A percentile compares a stretch with the other conserved stretches of the same genome.
phyloP scores from a whole-genome alignment of 1,284 basidiomycete species.

The Leucoagaricus sp. region DNA sequence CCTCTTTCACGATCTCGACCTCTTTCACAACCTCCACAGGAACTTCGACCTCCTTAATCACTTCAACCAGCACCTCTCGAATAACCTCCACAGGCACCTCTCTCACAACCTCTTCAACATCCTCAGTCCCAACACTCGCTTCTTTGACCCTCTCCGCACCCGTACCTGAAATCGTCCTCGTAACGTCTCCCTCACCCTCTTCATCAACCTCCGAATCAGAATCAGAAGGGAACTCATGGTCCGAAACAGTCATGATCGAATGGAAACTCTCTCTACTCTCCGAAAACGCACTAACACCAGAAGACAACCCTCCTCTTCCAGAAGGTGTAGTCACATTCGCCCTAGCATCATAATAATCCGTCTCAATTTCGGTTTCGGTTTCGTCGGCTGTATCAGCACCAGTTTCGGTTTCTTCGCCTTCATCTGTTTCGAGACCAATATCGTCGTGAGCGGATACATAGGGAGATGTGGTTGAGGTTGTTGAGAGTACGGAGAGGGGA shows the following conservation, averaged over 20 bases:
- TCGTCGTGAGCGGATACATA: slow-evolving; percentile 9
- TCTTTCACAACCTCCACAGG: slow-evolving; percentile 27
- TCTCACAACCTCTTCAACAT: slow-evolving; percentile 11
- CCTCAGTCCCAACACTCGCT: slow-evolving; percentile 27
- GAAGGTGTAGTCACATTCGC: slow-evolving; percentile 72
- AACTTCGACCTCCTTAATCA: no score
- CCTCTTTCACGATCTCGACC: slow-evolving; percentile 23
- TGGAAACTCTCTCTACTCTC: slow-evolving; percentile 65
- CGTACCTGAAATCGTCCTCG: slow-evolving; percentile 66
- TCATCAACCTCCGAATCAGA: slow-evolving; percentile 49
- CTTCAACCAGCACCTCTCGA: slow-evolving; percentile 75
- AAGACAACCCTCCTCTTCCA: slow-evolving; percentile 20
- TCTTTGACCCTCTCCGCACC: slow-evolving; percentile 30
- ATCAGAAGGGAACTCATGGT: slow-evolving; percentile 61
- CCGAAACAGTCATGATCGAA: slow-evolving; percentile 71
- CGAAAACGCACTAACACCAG: slow-evolving; percentile 24
- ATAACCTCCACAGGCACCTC: slow-evolving; percentile 15
- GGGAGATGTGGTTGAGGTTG: no score
- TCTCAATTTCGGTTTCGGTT: slow-evolving; percentile 68
- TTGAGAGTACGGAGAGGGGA: slow-evolving; percentile 19
- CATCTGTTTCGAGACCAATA: slow-evolving; percentile 42
- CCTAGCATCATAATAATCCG: slow-evolving; percentile 80
- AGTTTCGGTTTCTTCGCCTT: slow-evolving; percentile 61
- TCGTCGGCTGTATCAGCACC: slow-evolving; percentile 56
- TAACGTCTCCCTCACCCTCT: slow-evolving; percentile 70